Base-by-base conservation (phyloP, 2,329 filamentous ascomycete species). In the Cladosporium sp. region DNA sequence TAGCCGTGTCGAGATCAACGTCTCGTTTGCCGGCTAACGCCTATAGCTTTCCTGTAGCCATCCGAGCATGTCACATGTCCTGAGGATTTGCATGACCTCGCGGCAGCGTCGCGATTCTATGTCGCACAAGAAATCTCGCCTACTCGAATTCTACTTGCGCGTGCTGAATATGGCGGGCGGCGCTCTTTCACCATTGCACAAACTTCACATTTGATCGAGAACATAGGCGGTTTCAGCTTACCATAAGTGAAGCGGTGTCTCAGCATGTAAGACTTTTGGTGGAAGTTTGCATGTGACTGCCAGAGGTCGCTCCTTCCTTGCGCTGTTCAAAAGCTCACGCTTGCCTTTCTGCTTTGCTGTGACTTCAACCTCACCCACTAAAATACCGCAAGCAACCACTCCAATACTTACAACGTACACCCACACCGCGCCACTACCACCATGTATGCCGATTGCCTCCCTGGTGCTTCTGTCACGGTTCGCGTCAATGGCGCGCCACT, bases 381-480 rank as follows among this genome's bases (percentile, higher is more conserved):
- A 29, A 5, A n/a, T 14, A 18, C 14, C 49, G 12, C 49, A 5
- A 52, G 21, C 49, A 28, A 40, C 23, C 21, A 28, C 35, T 0
- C 35, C 35, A 37, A 37, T 14, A 37, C 12, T 37, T 37, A 40
- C 37, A 40, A 16, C 37, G n/a, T 40, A 18, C 50, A 33, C 28
- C 28, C 4, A 10, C 16, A 10, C 18, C 21, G 8, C 23, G 29
- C 33, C 44, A 8, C 7, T 12, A 12, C 6, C 44, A 46, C 4
- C 8, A 65, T 65, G 63, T 23, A 33, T 46, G 44, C 63, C 11
- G 35, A 55, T 10, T 60, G 29, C 4, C 46, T 65, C 10, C 65
- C 63, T 12, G 65, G 59, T 10, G 53, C 71, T 5, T 23, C 18
- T 6, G 69, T 70, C 16, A 53, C 57, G 3, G 46, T 73, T 2